Evolutionary conservation across 768 basidiomycete genomes (phyloP), one percentile per base, ranked within the genome.

Genomic region (Pisolithus orientalis): DNA sequence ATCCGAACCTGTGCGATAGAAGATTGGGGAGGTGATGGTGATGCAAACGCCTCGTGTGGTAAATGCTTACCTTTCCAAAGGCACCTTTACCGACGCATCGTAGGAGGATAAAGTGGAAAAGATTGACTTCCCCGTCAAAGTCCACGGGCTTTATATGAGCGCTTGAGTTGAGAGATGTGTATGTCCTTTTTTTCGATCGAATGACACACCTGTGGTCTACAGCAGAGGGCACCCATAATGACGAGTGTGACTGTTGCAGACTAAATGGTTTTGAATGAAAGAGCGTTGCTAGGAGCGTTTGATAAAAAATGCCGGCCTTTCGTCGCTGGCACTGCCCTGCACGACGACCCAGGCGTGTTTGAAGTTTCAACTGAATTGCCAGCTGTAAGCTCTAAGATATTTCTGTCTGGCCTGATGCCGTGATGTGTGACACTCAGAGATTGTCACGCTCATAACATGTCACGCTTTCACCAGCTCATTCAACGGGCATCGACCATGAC

Each of bases 61-160:
- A 37, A 28, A 24, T 28, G 45, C 16, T 49, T 32, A 94, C 95
- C 84, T 99, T 98, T 66, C 95, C 95, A 70, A 99, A 98, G 1
- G 95, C 95, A 47, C 95, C 95, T 69, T 97, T 97, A 21, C 95
- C 95, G n/a, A 99, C 94, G 58, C 92, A 94, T 61, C 95, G 78
- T 17, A 98, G 71, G 39, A 99, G 85, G 56, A 90, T 80, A 65
- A 99, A 99, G 65, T 99, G 96, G 69, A 96, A 99, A 52, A 99
- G 84, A 65, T 92, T 95, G 65, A 93, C 87, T 56, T 95, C 92
- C 58, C 89, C 91, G 60, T 94, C 92, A 65, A 94, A 95, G 76
- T 95, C 93, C 70, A 94, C 87, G 57, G 90, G 90, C 90, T 95
- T 56, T 40, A 49, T 43, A 42, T 46, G 28, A 17, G 47, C 38